These are phyloP conservation scores for Penicillium sclerotiorum DNA, from an alignment of 2,329 filamentous ascomycete genomes.

Conservation along the genomic window DNA sequence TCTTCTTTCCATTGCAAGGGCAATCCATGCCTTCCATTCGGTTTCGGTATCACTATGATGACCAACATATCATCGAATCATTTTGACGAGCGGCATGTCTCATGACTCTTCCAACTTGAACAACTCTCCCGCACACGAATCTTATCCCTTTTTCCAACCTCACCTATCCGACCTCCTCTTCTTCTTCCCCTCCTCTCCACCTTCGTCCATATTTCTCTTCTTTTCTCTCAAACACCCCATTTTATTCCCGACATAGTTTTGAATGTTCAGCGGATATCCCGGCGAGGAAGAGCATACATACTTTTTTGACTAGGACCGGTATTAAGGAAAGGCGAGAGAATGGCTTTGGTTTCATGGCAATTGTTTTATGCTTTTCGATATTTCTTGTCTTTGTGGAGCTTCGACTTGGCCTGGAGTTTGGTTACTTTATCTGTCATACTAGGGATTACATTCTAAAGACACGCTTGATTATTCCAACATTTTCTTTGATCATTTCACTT, in stretches of 20 bases:
- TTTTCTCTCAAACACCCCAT: not conserved
- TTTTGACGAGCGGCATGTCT: constrained; percentile 12
- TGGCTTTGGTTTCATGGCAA: constrained; percentile 1
- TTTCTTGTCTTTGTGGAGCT: not conserved
- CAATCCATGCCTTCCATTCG: no score
- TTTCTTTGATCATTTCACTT: no score
- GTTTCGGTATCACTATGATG: no score
- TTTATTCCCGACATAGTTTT: not conserved
- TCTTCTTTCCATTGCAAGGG: not conserved
- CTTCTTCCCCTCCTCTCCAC: not conserved
- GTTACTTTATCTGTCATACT: not conserved
- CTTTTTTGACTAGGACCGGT: constrained; percentile 7
- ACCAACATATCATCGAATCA: not conserved
- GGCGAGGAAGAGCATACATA: constrained; percentile 11
- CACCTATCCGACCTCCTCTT: not conserved
- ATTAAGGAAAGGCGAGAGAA: constrained; percentile 4
- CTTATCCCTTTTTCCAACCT: not conserved
- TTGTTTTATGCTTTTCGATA: not conserved
- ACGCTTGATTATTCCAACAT: not conserved
- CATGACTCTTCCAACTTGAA: constrained; percentile 1
- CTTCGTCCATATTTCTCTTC: not conserved
- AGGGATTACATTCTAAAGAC: not conserved
- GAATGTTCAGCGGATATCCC: constrained; percentile 1
- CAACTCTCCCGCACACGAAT: not conserved
- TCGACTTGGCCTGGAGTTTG: constrained; percentile 5